These are phyloP conservation scores for Chytridium lagenaria DNA, from an alignment of 371 early-diverging fungal species.

Conservation along the genomic window DNA sequence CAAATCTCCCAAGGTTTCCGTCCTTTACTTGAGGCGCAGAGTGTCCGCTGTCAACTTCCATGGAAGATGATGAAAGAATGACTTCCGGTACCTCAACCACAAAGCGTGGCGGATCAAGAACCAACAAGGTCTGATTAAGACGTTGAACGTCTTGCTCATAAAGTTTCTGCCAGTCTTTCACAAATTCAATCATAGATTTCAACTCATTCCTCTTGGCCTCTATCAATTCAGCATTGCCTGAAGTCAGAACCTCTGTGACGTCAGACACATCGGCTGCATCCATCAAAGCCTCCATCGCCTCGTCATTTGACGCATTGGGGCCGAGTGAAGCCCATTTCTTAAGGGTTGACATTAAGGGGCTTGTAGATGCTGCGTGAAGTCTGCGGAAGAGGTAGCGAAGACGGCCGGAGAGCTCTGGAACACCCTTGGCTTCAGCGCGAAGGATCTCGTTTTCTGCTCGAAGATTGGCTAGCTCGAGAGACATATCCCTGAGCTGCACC, in stretches of 20 bases:
- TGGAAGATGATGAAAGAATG: no score
- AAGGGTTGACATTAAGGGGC: background rate
- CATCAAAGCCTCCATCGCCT: no score
- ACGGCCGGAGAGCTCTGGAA: constrained; percentile 66
- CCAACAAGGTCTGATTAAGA: background rate
- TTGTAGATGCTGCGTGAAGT: background rate
- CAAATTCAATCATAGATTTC: background rate
- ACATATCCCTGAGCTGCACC: constrained; percentile 65
- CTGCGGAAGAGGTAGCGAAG: constrained; percentile 44
- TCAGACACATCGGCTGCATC: constrained; percentile 4
- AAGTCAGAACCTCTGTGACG: background rate
- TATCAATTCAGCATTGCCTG: background rate
- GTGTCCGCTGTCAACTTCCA: no score
- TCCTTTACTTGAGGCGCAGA: no score
- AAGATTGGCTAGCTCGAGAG: constrained; percentile 69
- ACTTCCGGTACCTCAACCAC: background rate
- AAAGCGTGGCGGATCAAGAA: background rate
- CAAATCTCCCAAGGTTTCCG: background rate
- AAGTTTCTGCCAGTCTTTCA: background rate
- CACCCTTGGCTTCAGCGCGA: constrained; percentile 53
- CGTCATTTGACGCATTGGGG: no score
- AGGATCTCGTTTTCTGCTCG: constrained; percentile 65
- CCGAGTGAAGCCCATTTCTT: no score
- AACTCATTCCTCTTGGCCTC: constrained; percentile 5
- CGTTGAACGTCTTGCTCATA: constrained; percentile 2